Evolutionary conservation across 345 rosid species (phyloP), one percentile per base, ranked within the genome.

Genomic region (Citrus trifoliata): DNA sequence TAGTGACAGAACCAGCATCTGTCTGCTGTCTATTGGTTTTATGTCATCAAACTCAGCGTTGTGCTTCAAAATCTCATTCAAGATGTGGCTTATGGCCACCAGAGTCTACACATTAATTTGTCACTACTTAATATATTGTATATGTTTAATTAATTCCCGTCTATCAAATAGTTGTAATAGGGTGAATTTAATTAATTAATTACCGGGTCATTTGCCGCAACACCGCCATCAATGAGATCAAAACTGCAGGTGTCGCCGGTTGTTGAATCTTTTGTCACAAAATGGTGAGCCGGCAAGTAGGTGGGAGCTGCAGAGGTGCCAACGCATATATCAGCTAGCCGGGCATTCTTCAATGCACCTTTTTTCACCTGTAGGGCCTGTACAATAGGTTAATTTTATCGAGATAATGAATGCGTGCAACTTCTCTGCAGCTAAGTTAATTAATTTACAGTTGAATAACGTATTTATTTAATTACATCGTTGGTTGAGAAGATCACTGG

Each of bases 281-380:
- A 84, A 30, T 56, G 25, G 74, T 81, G 73, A 4, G 86, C 67
- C 0, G 84, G 86, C 2, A 84, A 22, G 72, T 32, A 84, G 1
- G 84, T 78, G 13, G 84, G 86, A 37, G 86, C 86, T 13, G 86
- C 83, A 22, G 86, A 80, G 35, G 83, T 80, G 7, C 80, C 30
- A 9, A 80, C 9, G 53, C 86, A 83, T 6, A 83, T 30, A 19
- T 83, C 86, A 2, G 86, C 78, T 16, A 83, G 62, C 53, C 75
- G 67, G 1, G 81, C 86, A 83, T 80, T 46, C 51, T 46, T 46
- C 51, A 46, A 46, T 46, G 51, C 18, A 46, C 51, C 1, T 2
- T 40, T 2, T 40, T 40, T 40, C 3, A 10, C 46, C 46, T 40
- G 46, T 9, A 40, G 13, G 16, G 51, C 51, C 18, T 46, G 18